Percentiles rank a stretch among this genome's conserved stretches.
These are phyloP conservation scores for Xylaria sp. DNA, from an alignment of 2,329 filamentous ascomycete species.

Conservation along the genomic window DNA sequence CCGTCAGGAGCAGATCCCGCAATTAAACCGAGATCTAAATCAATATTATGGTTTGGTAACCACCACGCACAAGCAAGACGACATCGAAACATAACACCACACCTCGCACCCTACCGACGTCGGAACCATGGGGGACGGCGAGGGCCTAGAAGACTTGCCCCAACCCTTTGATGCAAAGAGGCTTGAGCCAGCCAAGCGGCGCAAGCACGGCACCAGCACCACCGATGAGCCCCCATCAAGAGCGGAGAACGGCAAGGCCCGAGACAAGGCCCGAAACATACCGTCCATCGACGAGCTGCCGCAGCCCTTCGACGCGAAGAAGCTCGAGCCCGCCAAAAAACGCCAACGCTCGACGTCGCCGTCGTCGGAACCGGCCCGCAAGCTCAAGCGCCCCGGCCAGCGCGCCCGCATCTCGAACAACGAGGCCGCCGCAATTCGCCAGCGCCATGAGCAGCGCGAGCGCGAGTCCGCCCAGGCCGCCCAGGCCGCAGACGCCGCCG, in stretches of 20 bases:
- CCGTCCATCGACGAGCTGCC: conserved; percentile 59
- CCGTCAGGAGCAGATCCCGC: not conserved
- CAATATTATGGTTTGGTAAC: not conserved
- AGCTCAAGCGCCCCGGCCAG: conserved; percentile 75
- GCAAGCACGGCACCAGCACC: conserved; percentile 49
- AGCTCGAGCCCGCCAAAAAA: conserved; percentile 68
- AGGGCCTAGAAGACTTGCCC: conserved; percentile 50
- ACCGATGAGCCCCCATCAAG: conserved; percentile 46
- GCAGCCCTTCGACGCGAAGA: conserved; percentile 70
- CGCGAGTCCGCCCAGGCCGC: conserved; percentile 53
- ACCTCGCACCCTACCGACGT: conserved; percentile 8
- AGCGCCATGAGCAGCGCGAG: conserved; percentile 69
- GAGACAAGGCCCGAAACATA: conserved; percentile 38
- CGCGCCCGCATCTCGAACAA: conserved; percentile 73
- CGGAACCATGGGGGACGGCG: conserved; percentile 50
- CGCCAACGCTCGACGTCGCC: conserved; percentile 65
- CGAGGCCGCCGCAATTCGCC: conserved; percentile 74
- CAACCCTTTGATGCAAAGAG: conserved; percentile 57
- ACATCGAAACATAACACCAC: not conserved
- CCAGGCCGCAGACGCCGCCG: conserved; percentile 52
- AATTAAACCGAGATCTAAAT: not conserved
- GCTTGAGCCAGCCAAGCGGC: conserved; percentile 56
- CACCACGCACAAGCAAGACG: not conserved
- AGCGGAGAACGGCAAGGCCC: conserved; percentile 44
- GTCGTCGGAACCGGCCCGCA: conserved; percentile 61